These are phyloP conservation scores for Biscutella laevigata DNA, from an alignment of 441 rosid genomes.

Conservation along the genomic window DNA sequence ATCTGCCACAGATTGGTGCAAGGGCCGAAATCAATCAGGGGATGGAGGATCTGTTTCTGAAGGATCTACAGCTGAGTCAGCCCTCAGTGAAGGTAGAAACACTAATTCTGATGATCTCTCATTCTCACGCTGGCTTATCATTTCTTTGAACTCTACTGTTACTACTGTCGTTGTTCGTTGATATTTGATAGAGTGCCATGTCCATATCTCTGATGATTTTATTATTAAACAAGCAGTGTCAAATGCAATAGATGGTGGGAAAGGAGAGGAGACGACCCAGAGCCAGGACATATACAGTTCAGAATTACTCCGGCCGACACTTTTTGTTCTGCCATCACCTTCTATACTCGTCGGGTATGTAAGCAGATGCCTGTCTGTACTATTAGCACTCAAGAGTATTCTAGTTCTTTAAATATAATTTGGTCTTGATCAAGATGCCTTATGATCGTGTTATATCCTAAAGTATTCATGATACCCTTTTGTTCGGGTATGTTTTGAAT, in stretches of 20 bases:
- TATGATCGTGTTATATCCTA: neutral
- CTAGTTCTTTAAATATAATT: neutral
- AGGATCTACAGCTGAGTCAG: conserved; percentile 77
- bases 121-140: conserved; percentile 46
- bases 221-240: conserved; percentile 28
- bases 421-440: conserved; percentile 1
- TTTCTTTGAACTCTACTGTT: conserved; percentile 25
- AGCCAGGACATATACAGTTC: conserved; percentile 59
- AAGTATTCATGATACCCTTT: conserved; percentile 1
- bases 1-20: conserved; percentile 93
- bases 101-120: conserved; percentile 54
- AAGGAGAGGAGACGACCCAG: conserved; percentile 62
- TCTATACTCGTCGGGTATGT: conserved; percentile 95
- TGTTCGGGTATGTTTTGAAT: neutral
- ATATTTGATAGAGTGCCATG: conserved; percentile 1
- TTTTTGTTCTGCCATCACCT: conserved; percentile 88
- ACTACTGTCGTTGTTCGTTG: conserved; percentile 6
- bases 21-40: conserved; percentile 62
- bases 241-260: conserved; percentile 51
- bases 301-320: conserved; percentile 74
- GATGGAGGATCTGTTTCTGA: conserved; percentile 50
- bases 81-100: conserved; percentile 61
- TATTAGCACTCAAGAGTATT: neutral
- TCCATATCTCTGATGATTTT: conserved; percentile 16
- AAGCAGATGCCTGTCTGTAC: conserved; percentile 2